Evolutionary conservation across 2,329 filamentous ascomycete species (phyloP), one percentile per base, ranked within the genome.

Genomic region (Colletotrichum chrysophilum): DNA sequence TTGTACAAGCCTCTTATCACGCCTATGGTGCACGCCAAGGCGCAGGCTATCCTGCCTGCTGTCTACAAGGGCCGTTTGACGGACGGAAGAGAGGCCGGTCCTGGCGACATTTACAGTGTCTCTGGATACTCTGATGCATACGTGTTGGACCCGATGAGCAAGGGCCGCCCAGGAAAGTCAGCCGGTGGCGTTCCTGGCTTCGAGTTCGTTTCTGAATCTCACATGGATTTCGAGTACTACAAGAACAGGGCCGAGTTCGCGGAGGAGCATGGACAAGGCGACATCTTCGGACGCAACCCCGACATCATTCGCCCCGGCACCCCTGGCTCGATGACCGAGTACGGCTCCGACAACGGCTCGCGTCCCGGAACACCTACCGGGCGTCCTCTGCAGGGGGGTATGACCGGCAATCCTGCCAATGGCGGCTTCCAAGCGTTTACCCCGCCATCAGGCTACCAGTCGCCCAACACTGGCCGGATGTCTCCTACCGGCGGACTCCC

Each of bases 11-110:
- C 94, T 5, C 89, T 98, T 24, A 96, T 96, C 79, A 98, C 96
- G 0, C 96, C 96, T 4, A 98, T 98, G 96, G 96, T 98, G 5
- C 94, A 97, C 80, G 94, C 95, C 70, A 98, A 94, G 84, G 95
- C 95, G 4, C 95, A 97, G 80, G 96, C 97, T 75, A 90, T 97
- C 55, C 89, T 99, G 12, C 93, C 94, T n/a, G 92, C 94, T 58
- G 90, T 99, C 66, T 98, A 98, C 83, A 93, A 93, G 28, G 96
- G 96, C 13, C 93, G 96, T 6, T 86, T 98, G 28, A 90, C 89
- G 4, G 93, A 95, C 72, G 91, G 92, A 2, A 89, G 92, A 32
- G 90, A 91, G 30, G 89, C 88, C 3, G 89, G 88, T n/a, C 87
- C 89, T 0, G 87, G 89, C 71, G 89, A 93, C 67, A 85, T 88